Evolutionary conservation across 108 stramenopile species (phyloP).

Genomic region (Fragilariopsis cylindrus): DNA sequence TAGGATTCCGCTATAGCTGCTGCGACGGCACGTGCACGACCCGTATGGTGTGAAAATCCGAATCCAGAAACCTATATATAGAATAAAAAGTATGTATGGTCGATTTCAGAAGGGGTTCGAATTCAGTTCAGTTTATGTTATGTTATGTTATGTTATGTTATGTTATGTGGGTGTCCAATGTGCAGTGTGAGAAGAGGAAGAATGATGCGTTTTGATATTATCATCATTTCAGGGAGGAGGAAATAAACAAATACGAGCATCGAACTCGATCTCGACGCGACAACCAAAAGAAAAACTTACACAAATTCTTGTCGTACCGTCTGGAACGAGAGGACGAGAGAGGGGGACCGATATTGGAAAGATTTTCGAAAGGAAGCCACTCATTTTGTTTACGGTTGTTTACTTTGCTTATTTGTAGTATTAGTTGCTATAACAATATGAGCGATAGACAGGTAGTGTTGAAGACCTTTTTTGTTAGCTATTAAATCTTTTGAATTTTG

Average conservation of each 20-base stretch:
- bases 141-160: neutral
- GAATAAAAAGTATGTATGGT: neutral
- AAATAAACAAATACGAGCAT: neutral
- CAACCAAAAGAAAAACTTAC: neutral
- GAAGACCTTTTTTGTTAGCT: no score
- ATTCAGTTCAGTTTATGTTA: neutral
- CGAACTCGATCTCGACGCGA: neutral
- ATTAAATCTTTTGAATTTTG: no score
- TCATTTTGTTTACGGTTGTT: neutral
- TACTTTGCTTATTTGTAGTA: no score
- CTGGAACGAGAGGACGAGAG: slow-evolving; percentile 11
- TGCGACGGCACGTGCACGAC: slow-evolving; percentile 16
- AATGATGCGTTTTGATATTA: neutral
- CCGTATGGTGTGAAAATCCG: slow-evolving; percentile 21
- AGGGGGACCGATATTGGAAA: neutral
- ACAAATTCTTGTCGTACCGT: slow-evolving; percentile 8
- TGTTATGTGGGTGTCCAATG: neutral
- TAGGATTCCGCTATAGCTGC: slow-evolving; percentile 7
- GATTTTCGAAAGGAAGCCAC: neutral
- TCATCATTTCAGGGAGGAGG: neutral
- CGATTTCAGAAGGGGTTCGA: neutral
- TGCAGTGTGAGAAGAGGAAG: neutral
- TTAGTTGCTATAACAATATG: no score
- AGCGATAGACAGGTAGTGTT: no score
- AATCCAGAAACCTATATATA: slow-evolving; percentile 16